These are phyloP conservation scores for Batkoa obscura DNA, from an alignment of 371 early-diverging fungal genomes.

Conservation along the genomic window DNA sequence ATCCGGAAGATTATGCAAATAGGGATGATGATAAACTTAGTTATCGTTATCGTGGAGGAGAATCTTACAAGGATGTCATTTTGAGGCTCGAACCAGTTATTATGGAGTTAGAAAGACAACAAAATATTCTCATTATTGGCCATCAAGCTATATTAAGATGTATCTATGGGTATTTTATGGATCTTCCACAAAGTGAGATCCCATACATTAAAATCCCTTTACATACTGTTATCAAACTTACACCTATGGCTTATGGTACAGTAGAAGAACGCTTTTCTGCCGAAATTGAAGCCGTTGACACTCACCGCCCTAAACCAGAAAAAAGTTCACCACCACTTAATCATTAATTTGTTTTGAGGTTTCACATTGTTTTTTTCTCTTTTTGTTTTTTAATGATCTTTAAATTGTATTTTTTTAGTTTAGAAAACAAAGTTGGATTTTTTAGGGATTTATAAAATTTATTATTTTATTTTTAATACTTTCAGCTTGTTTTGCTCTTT, in stretches of 20 bases:
- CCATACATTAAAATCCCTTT: constrained; percentile 94
- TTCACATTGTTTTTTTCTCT: too few relatives aligned
- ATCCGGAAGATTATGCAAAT: constrained; percentile 70
- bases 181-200: constrained; percentile 71
- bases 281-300: constrained; percentile 73
- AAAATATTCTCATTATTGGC: constrained; percentile 86
- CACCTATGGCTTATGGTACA: constrained; percentile 88
- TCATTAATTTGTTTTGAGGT: too few relatives aligned
- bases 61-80: constrained; percentile 81
- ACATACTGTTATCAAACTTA: constrained; percentile 87
- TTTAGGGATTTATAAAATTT: too few relatives aligned
- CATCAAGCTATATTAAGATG: constrained; percentile 88
- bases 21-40: constrained; percentile 90
- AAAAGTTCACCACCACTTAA: neutral
- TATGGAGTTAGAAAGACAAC: constrained; percentile 93
- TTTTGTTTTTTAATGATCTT: too few relatives aligned
- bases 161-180: constrained; percentile 85
- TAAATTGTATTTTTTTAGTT: too few relatives aligned
- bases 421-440: too few relatives aligned
- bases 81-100: constrained; percentile 81
- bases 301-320: constrained; percentile 43
- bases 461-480: too few relatives aligned
- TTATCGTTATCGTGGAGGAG: constrained; percentile 87
- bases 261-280: constrained; percentile 70
- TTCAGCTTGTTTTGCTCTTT: too few relatives aligned